Conservation (phyloP, 495 filamentous ascomycete species). For the Penicillium macrosclerotiorum region DNA sequence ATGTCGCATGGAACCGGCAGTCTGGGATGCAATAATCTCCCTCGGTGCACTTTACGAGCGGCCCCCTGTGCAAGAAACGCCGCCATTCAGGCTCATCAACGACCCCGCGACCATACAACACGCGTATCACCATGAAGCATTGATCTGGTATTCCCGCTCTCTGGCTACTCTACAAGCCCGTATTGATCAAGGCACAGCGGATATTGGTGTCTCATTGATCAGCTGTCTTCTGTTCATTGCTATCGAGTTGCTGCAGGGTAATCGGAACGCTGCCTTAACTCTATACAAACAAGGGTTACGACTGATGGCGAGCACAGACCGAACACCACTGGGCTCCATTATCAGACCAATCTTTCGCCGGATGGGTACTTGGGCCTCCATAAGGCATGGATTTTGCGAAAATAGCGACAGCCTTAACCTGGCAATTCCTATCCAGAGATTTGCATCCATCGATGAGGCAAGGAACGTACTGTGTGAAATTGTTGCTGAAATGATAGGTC, state of each 20-base stretch:
- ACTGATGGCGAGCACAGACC: constrained; percentile 10
- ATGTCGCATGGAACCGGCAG: constrained; percentile 20
- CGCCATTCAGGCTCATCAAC: constrained; percentile 14
- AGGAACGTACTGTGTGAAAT: constrained; percentile 16
- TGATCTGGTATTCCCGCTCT: constrained; percentile 46
- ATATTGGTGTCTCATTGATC: constrained; percentile 41
- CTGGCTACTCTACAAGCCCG: constrained; percentile 34
- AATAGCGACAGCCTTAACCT: constrained; percentile 2
- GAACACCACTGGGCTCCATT: constrained; percentile 1
- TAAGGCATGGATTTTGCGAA: constrained; percentile 1
- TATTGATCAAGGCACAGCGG: constrained; percentile 23
- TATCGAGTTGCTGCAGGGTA: constrained; percentile 51
- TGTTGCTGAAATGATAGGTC: constrained; percentile 15
- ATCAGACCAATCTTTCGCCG: constrained; percentile 18
- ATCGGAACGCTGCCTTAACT: constrained; percentile 42
- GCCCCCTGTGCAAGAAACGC: constrained; percentile 17
- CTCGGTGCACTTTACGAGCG: constrained; percentile 22
- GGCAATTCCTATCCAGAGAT: neutral
- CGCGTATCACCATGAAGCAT: constrained; percentile 15
- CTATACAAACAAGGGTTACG: constrained; percentile 38
- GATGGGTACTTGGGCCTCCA: constrained; percentile 10
- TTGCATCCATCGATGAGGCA: constrained; percentile 14
- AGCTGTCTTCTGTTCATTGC: constrained; percentile 55
- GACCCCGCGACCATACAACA: constrained; percentile 13
- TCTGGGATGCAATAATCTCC: constrained; percentile 25